Conservation (phyloP, 2,329 filamentous ascomycete species). For the Dactylellina parvicollis region DNA sequence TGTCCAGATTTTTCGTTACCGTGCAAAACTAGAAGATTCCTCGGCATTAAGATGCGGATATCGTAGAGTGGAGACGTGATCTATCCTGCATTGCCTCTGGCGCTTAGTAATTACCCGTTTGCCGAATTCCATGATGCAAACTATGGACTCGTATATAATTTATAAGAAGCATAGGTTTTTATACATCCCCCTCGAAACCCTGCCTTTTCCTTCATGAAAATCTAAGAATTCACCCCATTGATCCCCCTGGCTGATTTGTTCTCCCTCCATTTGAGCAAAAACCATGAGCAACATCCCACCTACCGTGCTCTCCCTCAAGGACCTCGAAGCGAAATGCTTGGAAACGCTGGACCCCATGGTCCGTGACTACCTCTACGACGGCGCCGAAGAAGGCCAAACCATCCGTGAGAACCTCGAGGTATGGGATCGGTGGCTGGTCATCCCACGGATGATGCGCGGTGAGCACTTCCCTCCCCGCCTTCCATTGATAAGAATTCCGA, state of each 20-base stretch:
- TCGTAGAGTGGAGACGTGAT: no score
- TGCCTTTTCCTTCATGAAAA: no score
- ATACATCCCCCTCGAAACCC: no score
- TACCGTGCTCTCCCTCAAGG: conserved; percentile 61
- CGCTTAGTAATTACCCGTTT: neutral
- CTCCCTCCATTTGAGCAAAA: no score
- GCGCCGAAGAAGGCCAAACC: conserved; percentile 68
- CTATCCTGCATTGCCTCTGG: neutral
- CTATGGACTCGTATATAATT: neutral
- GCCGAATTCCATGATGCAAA: neutral
- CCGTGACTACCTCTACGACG: conserved; percentile 69
- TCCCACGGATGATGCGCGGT: conserved; percentile 64
- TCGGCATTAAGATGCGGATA: no score
- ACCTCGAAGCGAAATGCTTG: conserved; percentile 62
- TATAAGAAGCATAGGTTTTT: no score
- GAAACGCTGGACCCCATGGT: conserved; percentile 61
- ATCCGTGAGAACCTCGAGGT: conserved; percentile 68
- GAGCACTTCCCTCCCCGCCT: conserved; percentile 56
- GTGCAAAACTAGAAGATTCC: no score
- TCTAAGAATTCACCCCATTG: no score
- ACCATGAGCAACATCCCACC: conserved; percentile 56
- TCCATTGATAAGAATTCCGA: no score
- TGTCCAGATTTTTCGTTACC: neutral
- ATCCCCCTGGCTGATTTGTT: no score
- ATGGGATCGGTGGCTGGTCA: conserved; percentile 66